Evolutionary conservation across 345 rosid species (phyloP).

Genomic region (Isatis tinctoria): DNA sequence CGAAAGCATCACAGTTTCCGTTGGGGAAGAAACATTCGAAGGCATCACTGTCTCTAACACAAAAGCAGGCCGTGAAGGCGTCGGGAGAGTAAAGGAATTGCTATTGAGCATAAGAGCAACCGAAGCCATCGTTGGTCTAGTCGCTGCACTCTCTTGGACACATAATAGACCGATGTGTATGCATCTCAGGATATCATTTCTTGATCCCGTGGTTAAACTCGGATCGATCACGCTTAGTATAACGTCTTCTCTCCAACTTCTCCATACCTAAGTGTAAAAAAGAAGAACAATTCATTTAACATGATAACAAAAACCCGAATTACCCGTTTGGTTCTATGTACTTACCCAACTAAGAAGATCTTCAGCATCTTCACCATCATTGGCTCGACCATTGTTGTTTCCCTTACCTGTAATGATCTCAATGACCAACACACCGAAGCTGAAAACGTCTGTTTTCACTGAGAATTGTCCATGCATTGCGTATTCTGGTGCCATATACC

Average conservation of each 20-base stretch:
- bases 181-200: conserved; percentile 40
- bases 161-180: conserved; percentile 54
- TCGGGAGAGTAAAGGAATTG: conserved; percentile 34
- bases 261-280: conserved; percentile 42
- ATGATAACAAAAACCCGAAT: not conserved
- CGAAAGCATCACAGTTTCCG: conserved; percentile 1
- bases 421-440: conserved; percentile 24
- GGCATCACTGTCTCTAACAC: conserved; percentile 1
- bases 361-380: conserved; percentile 14
- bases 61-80: conserved; percentile 45
- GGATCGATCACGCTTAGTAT: conserved; percentile 36
- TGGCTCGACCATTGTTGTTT: conserved; percentile 12
- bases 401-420: conserved; percentile 26
- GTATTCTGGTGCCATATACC: conserved; percentile 32
- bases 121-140: conserved; percentile 45
- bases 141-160: conserved; percentile 42
- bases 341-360: conserved; percentile 29
- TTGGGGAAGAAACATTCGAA: conserved; percentile 4
- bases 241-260: conserved; percentile 42
- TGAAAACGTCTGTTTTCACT: conserved; percentile 20
- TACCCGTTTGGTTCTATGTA: not conserved
- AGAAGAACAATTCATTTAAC: not conserved
- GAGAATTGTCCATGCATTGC: conserved; percentile 33
- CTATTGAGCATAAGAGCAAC: conserved; percentile 46
- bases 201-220: conserved; percentile 16